Evolutionary conservation across 441 rosid genomes (phyloP).

Genomic region (Biscutella auriculata): DNA sequence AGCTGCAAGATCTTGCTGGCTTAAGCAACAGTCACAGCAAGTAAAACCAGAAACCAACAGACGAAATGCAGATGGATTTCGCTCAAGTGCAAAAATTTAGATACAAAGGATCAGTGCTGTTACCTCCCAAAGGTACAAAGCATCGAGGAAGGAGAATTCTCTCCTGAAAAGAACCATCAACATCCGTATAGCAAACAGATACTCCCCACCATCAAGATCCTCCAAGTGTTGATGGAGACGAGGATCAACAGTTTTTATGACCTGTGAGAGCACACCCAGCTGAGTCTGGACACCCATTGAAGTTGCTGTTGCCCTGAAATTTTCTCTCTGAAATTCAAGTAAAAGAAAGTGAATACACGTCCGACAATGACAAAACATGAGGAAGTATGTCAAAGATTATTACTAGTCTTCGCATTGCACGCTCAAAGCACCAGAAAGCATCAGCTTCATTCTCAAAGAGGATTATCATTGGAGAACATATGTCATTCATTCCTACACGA

Average conservation of each 20-base stretch:
- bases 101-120: no score
- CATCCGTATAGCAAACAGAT: constrained; percentile 90
- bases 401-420: constrained; percentile 87
- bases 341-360: no score
- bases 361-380: no score
- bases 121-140: constrained; percentile 97
- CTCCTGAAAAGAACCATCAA: constrained; percentile 93
- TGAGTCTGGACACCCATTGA: constrained; percentile 89
- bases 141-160: constrained; percentile 79
- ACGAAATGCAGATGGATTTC: no score
- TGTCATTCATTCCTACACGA: constrained; percentile 89
- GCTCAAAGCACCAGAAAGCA: constrained; percentile 96
- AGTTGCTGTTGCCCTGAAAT: constrained; percentile 56
- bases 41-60: not conserved
- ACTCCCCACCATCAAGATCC: constrained; percentile 87
- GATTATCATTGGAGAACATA: constrained; percentile 83
- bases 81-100: no score
- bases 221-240: constrained; percentile 92
- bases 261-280: constrained; percentile 64
- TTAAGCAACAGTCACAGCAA: not conserved
- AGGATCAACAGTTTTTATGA: constrained; percentile 76
- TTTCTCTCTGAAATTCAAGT: constrained; percentile 62
- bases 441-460: constrained; percentile 86
- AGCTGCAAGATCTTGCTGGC: not conserved
- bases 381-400: no score